phyloP scores from a whole-genome alignment of 2,329 filamentous ascomycete genomes.

The Dactylella cylindrospora region DNA sequence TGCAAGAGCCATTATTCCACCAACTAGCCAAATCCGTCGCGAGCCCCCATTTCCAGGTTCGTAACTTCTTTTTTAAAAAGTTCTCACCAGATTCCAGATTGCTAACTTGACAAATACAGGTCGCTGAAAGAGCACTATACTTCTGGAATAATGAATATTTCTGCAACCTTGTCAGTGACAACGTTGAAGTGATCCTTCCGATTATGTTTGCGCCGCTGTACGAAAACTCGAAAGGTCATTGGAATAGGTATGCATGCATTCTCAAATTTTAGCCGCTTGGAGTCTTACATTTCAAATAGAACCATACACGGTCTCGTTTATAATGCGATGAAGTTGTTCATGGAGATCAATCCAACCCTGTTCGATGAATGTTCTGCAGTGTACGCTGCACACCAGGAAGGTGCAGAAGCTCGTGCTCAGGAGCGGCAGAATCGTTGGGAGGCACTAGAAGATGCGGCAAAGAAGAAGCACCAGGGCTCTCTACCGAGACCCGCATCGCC shows the following conservation, averaged over 20 bases:
- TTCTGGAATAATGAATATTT: conserved; percentile 99
- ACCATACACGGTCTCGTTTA: conserved; percentile 99
- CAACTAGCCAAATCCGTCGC: conserved; percentile 97
- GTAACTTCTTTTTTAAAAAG: conserved; percentile 46
- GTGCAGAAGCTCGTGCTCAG: conserved; percentile 78
- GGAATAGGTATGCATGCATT: conserved; percentile 73
- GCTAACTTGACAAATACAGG: conserved; percentile 55
- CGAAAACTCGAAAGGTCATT: conserved; percentile 98
- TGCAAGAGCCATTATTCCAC: conserved; percentile 95
- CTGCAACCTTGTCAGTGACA: conserved; percentile 98
- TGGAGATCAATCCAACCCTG: conserved; percentile 98
- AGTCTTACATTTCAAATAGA: conserved; percentile 58
- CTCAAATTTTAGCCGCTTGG: not conserved
- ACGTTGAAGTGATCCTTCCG: conserved; percentile 94
- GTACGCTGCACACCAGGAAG: conserved; percentile 95
- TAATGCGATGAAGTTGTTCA: conserved; percentile 99
- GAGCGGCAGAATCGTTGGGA: conserved; percentile 87
- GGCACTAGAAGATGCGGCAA: conserved; percentile 66
- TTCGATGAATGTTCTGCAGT: conserved; percentile 99
- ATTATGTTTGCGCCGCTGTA: conserved; percentile 99
- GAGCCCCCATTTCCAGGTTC: conserved; percentile 90
- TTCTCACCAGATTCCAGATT: not conserved
- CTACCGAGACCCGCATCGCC: conserved; percentile 32
- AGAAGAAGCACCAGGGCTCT: conserved; percentile 22
- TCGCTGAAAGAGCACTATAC: conserved; percentile 93